These are phyloP conservation scores for Jaltomata sinuosa DNA, from an alignment of 257 asterid species.

Conservation along the genomic window DNA sequence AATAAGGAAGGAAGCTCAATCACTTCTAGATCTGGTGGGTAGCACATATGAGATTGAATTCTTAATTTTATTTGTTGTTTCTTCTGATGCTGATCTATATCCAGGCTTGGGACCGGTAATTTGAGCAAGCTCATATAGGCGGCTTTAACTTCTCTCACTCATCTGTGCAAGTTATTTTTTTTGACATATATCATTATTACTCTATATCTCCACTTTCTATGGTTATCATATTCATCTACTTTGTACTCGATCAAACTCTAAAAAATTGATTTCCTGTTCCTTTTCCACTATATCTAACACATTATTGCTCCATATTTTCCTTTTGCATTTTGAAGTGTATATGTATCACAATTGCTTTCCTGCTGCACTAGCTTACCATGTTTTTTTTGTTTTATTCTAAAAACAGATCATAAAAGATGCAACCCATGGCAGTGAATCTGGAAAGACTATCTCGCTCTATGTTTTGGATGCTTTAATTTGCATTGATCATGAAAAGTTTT, in stretches of 20 bases:
- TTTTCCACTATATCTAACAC: background rate
- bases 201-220: background rate
- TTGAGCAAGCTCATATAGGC: background rate
- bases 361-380: background rate
- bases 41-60: background rate
- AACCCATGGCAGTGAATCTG: conserved; percentile 80
- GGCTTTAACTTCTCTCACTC: background rate
- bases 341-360: background rate
- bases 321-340: background rate
- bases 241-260: background rate
- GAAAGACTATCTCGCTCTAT: conserved; percentile 65
- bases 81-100: background rate
- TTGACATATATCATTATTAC: background rate
- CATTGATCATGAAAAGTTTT: conserved; percentile 81
- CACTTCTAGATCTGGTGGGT: conserved; percentile 77
- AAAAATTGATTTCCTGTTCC: background rate
- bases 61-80: background rate
- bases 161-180: background rate
- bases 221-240: background rate
- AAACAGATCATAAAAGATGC: conserved; percentile 81
- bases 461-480: conserved; percentile 76
- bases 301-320: background rate
- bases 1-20: conserved; percentile 73
- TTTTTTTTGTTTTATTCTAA: background rate
- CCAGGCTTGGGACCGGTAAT: background rate